Evolutionary conservation across 768 basidiomycete species (phyloP).

Genomic region (Tricholoma sp.): DNA sequence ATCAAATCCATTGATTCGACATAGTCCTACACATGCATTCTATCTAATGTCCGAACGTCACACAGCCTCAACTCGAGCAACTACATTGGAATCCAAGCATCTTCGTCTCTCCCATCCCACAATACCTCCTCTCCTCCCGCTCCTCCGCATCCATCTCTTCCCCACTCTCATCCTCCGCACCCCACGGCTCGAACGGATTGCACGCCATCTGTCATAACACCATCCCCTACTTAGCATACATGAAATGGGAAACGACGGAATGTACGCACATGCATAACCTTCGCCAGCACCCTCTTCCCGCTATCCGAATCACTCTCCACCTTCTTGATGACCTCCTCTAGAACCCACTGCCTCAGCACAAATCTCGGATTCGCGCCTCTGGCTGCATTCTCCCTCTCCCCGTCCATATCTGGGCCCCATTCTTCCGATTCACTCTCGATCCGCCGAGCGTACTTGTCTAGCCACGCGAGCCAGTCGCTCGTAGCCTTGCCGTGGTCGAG

Average conservation of each 20-base stretch:
- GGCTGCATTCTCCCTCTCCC: conserved; percentile 44
- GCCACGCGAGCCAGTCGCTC: conserved; percentile 57
- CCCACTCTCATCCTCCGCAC: conserved; percentile 54
- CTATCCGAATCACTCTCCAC: conserved; percentile 61
- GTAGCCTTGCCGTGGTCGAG: conserved; percentile 41
- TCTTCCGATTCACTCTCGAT: conserved; percentile 47
- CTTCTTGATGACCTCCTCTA: conserved; percentile 85
- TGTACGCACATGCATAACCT: conserved; percentile 71
- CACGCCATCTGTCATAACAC: conserved; percentile 65
- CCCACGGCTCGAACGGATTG: conserved; percentile 84
- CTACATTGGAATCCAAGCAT: conserved; percentile 93
- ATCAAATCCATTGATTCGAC: too few species aligned
- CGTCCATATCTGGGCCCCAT: conserved; percentile 42
- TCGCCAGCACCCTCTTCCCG: conserved; percentile 67
- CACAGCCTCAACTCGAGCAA: conserved; percentile 63
- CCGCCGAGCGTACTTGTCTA: conserved; percentile 55
- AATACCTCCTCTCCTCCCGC: conserved; percentile 68
- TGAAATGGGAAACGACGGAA: background rate
- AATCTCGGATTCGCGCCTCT: conserved; percentile 81
- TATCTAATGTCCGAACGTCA: background rate
- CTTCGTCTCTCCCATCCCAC: conserved; percentile 68
- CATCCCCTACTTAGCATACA: background rate
- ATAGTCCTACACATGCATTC: background rate
- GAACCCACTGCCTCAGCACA: conserved; percentile 90
- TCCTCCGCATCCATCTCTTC: conserved; percentile 55